phyloP scores from a whole-genome alignment of 257 asterid species.

The Solanum sejunctum region DNA sequence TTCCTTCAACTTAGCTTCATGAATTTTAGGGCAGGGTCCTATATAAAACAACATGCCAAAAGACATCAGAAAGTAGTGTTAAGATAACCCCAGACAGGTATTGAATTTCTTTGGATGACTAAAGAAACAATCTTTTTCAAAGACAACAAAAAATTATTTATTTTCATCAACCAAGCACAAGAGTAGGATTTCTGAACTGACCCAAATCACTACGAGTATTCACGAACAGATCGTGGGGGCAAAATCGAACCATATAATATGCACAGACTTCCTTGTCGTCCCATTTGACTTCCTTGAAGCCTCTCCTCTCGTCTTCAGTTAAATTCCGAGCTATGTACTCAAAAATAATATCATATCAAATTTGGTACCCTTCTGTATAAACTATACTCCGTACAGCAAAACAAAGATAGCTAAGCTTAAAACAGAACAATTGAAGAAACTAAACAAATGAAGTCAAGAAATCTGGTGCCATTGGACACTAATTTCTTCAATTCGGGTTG shows the following conservation, averaged over 20 bases:
- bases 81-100: neutral
- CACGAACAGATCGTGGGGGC: constrained; percentile 95
- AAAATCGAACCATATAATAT: constrained; percentile 89
- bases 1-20: constrained; percentile 91
- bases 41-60: constrained; percentile 5
- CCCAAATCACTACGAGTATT: constrained; percentile 93
- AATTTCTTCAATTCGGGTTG: neutral
- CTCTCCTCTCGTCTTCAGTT: constrained; percentile 90
- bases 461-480: neutral
- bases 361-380: neutral
- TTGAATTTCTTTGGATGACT: neutral
- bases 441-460: no score
- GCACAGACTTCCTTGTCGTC: constrained; percentile 88
- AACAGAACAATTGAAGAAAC: neutral
- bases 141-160: neutral
- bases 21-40: constrained; percentile 90
- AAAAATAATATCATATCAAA: neutral
- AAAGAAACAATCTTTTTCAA: neutral
- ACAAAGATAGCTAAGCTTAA: neutral
- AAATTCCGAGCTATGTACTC: constrained; percentile 62
- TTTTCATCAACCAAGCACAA: neutral
- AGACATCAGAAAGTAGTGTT: neutral
- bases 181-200: constrained; percentile 10
- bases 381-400: neutral
- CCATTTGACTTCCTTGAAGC: constrained; percentile 82